A percentile compares a stretch with the other conserved stretches of the same genome.
These are phyloP conservation scores for Saprolegnia parasitica DNA, from an alignment of 352 stramenopile genomes.

Conservation along the genomic window DNA sequence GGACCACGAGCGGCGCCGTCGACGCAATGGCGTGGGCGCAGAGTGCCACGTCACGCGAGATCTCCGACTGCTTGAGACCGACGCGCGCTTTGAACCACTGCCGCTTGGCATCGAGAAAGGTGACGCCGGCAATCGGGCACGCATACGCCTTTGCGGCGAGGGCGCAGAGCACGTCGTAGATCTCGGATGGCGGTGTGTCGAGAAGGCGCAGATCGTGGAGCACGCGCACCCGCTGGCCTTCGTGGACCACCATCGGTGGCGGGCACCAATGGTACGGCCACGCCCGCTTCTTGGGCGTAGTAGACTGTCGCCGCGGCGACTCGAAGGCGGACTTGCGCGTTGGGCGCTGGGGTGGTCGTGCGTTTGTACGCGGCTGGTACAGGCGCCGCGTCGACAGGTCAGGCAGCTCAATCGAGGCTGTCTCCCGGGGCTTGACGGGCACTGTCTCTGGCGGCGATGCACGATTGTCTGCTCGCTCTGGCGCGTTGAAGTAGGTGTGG, in stretches of 20 bases:
- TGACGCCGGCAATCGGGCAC: constrained; percentile 11
- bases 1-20: constrained; percentile 50
- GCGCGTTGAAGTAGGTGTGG: not conserved
- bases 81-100: constrained; percentile 19
- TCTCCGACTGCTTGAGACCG: constrained; percentile 40
- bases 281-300: not conserved
- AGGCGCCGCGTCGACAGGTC: not conserved
- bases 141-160: constrained; percentile 18
- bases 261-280: not conserved
- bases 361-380: not conserved
- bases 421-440: not conserved
- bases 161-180: constrained; percentile 18
- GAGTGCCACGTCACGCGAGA: constrained; percentile 66
- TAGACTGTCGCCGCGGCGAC: not conserved
- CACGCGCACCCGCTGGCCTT: not conserved
- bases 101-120: constrained; percentile 17
- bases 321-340: not conserved
- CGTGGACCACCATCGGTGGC: not conserved
- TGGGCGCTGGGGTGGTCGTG: not conserved
- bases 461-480: not conserved
- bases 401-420: no score
- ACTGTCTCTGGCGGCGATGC: not conserved
- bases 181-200: constrained; percentile 2
- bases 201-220: constrained; percentile 3
- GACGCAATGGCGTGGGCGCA: constrained; percentile 74